Conservation (phyloP, 139 green algal genomes). For the Edaphochlamys debaryana region DNA sequence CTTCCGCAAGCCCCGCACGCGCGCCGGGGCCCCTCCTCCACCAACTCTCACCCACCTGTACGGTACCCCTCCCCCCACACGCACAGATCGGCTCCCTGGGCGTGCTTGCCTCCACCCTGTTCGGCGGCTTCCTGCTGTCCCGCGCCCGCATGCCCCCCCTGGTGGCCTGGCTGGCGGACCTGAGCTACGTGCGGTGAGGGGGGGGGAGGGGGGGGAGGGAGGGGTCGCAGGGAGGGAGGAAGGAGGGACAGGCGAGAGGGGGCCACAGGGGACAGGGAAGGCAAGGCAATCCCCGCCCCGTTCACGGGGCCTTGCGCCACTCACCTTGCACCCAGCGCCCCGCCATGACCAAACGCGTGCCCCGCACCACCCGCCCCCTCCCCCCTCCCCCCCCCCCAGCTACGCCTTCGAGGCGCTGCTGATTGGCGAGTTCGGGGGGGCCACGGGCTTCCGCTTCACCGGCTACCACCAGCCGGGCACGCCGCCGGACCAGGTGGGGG, state of each 20-base stretch:
- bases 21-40: too few relatives aligned
- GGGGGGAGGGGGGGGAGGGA: background rate
- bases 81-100: conserved; percentile 59
- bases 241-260: too few relatives aligned
- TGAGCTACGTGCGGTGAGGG: conserved; percentile 62
- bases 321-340: too few relatives aligned
- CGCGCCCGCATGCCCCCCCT: conserved; percentile 58
- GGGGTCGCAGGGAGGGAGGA: too few relatives aligned
- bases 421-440: conserved; percentile 74
- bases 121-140: conserved; percentile 74
- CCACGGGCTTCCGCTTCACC: conserved; percentile 67
- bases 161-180: conserved; percentile 44
- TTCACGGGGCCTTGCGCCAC: too few relatives aligned
- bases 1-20: too few relatives aligned
- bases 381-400: conserved; percentile 11
- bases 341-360: too few relatives aligned
- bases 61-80: too few relatives aligned
- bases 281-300: too few relatives aligned
- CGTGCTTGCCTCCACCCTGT: conserved; percentile 64
- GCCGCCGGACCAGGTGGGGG: conserved; percentile 34
- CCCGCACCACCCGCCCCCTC: background rate
- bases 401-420: conserved; percentile 80
- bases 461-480: conserved; percentile 62
- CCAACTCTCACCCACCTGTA: too few relatives aligned
- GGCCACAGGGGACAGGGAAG: too few relatives aligned